Base-by-base conservation (phyloP, 164 flowering plant genomes). In the Litsea cubeba region DNA sequence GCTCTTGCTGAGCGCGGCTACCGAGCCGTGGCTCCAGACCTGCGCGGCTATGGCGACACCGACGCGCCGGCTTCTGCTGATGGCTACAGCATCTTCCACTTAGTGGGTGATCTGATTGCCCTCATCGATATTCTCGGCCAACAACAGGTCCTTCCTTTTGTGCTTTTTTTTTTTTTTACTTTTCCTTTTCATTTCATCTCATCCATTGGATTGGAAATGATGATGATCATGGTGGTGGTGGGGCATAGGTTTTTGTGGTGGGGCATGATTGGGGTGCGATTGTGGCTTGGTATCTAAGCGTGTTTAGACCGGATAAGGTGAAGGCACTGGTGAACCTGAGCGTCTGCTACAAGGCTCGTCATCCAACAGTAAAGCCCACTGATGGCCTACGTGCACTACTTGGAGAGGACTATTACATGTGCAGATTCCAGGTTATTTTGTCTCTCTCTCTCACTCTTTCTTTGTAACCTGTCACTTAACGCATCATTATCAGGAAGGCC, bases 211-310 rank as follows among this genome's bases (percentile, higher is more conserved):
- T 66, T 30, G 46, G 71, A 35, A 5, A 8, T n/a, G 26, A 51
- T n/a, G n/a, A n/a, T 30, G 35, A 30, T 30, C 35, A 30, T 30
- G 35, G 35, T 30, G 75, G 75, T 10, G 28, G 65, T 46, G 75
- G 40, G 57, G 68, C 58, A 50, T 81, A 86, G 84, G 98, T 89
- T 46, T 89, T 89, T 72, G 88, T 92, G 30, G 98, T 91, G 18
- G 97, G 86, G 0, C 95, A 91, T 66, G 97, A 94, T 70, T 91
- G 91, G 95, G 98, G 98, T 0, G 95, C 98, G 0, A 0, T 72
- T 15, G 69, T 91, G 2, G 93, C 91, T 15, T 94, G 98, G 98
- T 14, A 75, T 58, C 72, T 94, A 22, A 85, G 91, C 75, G 65
- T 87, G 78, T 84, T 78, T 51, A 75, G 98, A 6, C 97, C 98